phyloP scores from a whole-genome alignment of 2,329 filamentous ascomycete species.

The Ceratocystis harringtonii region DNA sequence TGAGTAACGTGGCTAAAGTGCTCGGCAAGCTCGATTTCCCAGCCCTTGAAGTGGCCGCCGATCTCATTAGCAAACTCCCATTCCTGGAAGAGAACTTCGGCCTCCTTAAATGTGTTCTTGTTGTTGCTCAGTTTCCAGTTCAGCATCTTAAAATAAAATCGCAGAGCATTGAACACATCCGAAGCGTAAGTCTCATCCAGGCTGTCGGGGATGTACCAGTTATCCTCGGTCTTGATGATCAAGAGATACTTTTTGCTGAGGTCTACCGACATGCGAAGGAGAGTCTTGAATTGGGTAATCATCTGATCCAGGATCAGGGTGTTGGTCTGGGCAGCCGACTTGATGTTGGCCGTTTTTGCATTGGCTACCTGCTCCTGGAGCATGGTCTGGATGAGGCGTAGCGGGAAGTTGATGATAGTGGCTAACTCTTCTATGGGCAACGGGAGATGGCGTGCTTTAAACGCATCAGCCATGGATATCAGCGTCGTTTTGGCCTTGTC shows the following conservation, averaged over 20 bases:
- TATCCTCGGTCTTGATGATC: slow-evolving; percentile 72
- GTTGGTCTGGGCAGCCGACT: slow-evolving; percentile 82
- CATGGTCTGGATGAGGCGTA: slow-evolving; percentile 88
- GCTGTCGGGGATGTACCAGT: slow-evolving; percentile 90
- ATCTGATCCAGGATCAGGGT: slow-evolving; percentile 93
- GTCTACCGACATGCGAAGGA: slow-evolving; percentile 77
- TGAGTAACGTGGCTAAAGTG: slow-evolving; percentile 91
- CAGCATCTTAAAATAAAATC: slow-evolving; percentile 96
- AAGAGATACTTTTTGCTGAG: slow-evolving; percentile 81
- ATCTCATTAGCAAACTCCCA: slow-evolving; percentile 97
- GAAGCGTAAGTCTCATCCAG: slow-evolving; percentile 94
- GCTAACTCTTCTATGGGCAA: slow-evolving; percentile 94
- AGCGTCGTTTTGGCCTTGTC: slow-evolving; percentile 85
- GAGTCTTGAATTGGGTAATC: slow-evolving; percentile 89
- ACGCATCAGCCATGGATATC: slow-evolving; percentile 70
- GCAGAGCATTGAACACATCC: slow-evolving; percentile 79
- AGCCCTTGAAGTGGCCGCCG: slow-evolving; percentile 76
- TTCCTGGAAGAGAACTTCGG: slow-evolving; percentile 90
- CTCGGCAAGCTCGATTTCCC: slow-evolving; percentile 92
- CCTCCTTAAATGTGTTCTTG: slow-evolving; percentile 98
- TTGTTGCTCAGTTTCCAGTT: slow-evolving; percentile 97
- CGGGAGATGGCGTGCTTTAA: slow-evolving; percentile 77
- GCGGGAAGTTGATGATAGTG: slow-evolving; percentile 93
- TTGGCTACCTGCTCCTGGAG: slow-evolving; percentile 84
- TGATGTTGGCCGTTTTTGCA: slow-evolving; percentile 73